Conservation (phyloP, 345 rosid species). For the Trapa incisa region DNA sequence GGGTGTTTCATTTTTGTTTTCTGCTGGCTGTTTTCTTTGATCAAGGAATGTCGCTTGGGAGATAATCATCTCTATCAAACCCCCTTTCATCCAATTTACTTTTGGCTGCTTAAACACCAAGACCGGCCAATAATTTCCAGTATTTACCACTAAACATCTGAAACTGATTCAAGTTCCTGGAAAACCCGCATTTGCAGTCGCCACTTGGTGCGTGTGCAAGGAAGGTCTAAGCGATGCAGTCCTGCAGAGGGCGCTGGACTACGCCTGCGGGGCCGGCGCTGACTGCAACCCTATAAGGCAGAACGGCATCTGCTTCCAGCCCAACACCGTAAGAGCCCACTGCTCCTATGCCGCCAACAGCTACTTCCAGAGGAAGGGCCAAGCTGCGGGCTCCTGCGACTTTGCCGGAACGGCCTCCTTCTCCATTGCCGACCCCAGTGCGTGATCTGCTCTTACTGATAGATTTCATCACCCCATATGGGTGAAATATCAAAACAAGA, state of each 20-base stretch:
- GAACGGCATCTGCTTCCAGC: slow-evolving; percentile 51
- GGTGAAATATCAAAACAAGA: no score
- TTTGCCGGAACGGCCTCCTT: slow-evolving; percentile 58
- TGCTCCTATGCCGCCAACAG: slow-evolving; percentile 86
- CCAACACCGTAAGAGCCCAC: slow-evolving; percentile 66
- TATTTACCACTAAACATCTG: no score
- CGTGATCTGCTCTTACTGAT: not conserved
- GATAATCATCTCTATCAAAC: no score
- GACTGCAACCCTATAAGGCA: slow-evolving; percentile 59
- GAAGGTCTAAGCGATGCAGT: slow-evolving; percentile 31
- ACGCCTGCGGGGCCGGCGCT: slow-evolving; percentile 93
- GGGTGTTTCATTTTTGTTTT: no score
- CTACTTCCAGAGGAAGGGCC: slow-evolving; percentile 70
- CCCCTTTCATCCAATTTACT: no score
- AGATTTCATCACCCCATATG: no score
- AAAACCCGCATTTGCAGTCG: slow-evolving; percentile 20
- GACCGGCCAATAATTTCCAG: no score
- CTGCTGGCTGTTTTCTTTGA: no score
- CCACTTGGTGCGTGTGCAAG: slow-evolving; percentile 82
- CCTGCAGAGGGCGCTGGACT: slow-evolving; percentile 69
- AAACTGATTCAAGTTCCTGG: no score
- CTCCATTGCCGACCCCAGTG: slow-evolving; percentile 51
- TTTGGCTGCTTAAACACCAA: no score
- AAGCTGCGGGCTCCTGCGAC: slow-evolving; percentile 60
- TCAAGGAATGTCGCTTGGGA: no score